Conservation (phyloP, 257 asterid species). For the Solanum pinnatisectum region DNA sequence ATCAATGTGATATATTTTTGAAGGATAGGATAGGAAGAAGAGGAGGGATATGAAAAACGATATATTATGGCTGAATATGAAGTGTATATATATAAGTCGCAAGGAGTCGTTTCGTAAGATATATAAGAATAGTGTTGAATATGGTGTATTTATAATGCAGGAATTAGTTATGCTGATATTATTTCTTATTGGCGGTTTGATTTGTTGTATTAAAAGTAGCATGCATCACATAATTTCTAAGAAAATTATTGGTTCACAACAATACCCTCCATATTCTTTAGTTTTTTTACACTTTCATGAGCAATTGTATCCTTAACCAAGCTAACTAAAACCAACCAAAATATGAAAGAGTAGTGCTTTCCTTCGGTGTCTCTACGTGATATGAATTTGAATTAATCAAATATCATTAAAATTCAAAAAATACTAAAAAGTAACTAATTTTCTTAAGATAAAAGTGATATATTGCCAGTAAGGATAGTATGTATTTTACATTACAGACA, state of each 20-base stretch:
- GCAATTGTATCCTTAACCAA: not conserved
- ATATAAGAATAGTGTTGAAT: not conserved
- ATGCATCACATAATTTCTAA: too few relatives aligned
- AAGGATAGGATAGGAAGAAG: conserved; percentile 11
- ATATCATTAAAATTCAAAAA: too few relatives aligned
- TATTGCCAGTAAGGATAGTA: not conserved
- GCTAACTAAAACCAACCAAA: not conserved
- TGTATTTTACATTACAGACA: not conserved
- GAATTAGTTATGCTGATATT: too few relatives aligned
- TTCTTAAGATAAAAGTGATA: too few relatives aligned
- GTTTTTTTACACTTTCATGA: not conserved
- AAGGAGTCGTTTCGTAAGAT: too few relatives aligned
- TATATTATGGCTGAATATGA: conserved; percentile 28
- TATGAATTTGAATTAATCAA: not conserved
- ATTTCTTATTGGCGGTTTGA: accelerated
- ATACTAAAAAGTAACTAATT: not conserved
- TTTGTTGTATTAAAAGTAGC: too few relatives aligned
- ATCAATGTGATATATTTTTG: not conserved
- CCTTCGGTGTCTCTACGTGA: too few relatives aligned
- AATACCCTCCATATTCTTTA: not conserved
- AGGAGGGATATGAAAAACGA: conserved; percentile 1
- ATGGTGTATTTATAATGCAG: too few relatives aligned
- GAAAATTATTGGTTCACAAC: not conserved
- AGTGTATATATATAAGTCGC: not conserved
- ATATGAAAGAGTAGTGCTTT: too few relatives aligned